phyloP scores from a whole-genome alignment of 1,139 yeast species.

The Meyerozyma guilliermondii region DNA sequence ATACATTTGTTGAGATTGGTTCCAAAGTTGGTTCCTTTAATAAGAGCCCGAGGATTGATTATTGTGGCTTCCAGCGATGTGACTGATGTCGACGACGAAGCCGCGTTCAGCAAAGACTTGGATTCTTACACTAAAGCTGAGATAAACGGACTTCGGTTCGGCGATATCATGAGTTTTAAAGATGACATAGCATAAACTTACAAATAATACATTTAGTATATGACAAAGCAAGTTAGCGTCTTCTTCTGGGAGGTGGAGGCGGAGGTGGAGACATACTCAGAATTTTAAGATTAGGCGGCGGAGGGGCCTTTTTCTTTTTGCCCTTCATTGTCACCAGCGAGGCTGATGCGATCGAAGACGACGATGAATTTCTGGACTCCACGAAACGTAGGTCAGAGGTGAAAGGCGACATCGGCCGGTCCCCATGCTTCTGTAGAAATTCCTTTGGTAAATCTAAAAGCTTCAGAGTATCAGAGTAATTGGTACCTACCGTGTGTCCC shows the following conservation, averaged over 20 bases:
- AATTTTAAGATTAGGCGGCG: conserved; percentile 26
- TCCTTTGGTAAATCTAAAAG: conserved; percentile 33
- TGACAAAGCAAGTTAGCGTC: conserved; percentile 5
- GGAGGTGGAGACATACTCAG: conserved; percentile 10
- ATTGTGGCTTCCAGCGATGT: conserved; percentile 61
- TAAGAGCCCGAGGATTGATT: conserved; percentile 76
- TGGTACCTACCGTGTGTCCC: background rate
- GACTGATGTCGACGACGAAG: conserved; percentile 26
- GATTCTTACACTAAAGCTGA: conserved; percentile 47
- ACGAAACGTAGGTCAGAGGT: conserved; percentile 5
- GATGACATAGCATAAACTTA: conserved; percentile 47
- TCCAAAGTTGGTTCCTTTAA: conserved; percentile 70
- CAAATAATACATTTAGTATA: background rate
- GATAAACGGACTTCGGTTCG: conserved; percentile 70
- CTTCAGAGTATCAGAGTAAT: conserved; percentile 2
- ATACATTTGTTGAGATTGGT: conserved; percentile 64
- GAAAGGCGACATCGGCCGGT: conserved; percentile 4
- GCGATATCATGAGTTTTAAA: conserved; percentile 63
- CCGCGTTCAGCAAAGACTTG: conserved; percentile 26
- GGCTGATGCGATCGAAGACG: conserved; percentile 15
- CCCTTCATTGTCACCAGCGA: conserved; percentile 26
- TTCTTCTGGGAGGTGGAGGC: conserved; percentile 14
- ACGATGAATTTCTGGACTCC: conserved; percentile 8
- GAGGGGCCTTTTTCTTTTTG: conserved; percentile 33
- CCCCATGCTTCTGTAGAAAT: conserved; percentile 16